Evolutionary conservation across 495 filamentous ascomycete species (phyloP).

Genomic region (Neurospora discreta): DNA sequence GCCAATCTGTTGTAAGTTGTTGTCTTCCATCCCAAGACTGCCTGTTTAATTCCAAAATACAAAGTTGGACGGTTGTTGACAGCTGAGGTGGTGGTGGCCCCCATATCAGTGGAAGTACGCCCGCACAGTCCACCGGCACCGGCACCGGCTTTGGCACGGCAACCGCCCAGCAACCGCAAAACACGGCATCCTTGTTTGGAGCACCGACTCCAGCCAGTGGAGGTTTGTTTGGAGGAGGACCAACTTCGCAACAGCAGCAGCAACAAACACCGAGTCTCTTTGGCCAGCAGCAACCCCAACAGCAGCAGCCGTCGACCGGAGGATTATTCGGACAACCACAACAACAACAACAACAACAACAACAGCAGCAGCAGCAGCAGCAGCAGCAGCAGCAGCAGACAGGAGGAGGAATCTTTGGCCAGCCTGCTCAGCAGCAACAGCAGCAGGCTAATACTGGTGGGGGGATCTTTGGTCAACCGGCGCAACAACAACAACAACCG

Average conservation of each 20-base stretch:
- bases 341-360: slow-evolving; percentile 13
- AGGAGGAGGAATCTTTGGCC: slow-evolving; percentile 19
- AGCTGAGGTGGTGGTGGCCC: too few relatives aligned
- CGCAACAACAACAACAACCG: slow-evolving; percentile 16
- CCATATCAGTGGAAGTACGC: slow-evolving; percentile 23
- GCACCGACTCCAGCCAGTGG: slow-evolving; percentile 19
- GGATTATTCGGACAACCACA: slow-evolving; percentile 9
- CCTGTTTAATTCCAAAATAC: not conserved
- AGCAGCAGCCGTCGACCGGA: slow-evolving; percentile 7
- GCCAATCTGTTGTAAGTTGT: slow-evolving; percentile 55
- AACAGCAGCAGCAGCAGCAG: slow-evolving; percentile 19
- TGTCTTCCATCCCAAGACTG: not conserved
- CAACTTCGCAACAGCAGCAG: slow-evolving; percentile 1
- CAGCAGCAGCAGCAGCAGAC: slow-evolving; percentile 23
- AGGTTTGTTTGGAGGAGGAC: slow-evolving; percentile 17
- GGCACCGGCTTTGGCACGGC: slow-evolving; percentile 41
- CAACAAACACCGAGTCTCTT: slow-evolving; percentile 13
- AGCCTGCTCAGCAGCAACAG: not conserved
- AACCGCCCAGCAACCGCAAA: slow-evolving; percentile 13
- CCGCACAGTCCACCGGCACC: slow-evolving; percentile 25
- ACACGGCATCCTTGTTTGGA: slow-evolving; percentile 13
- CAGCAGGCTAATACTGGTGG: slow-evolving; percentile 14
- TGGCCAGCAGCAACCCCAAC: slow-evolving; percentile 7
- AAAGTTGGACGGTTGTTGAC: too few relatives aligned
- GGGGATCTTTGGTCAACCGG: slow-evolving; percentile 8